Base-by-base conservation (phyloP, 1,139 yeast species). In the Chernovozyma sophiae-reginae region DNA sequence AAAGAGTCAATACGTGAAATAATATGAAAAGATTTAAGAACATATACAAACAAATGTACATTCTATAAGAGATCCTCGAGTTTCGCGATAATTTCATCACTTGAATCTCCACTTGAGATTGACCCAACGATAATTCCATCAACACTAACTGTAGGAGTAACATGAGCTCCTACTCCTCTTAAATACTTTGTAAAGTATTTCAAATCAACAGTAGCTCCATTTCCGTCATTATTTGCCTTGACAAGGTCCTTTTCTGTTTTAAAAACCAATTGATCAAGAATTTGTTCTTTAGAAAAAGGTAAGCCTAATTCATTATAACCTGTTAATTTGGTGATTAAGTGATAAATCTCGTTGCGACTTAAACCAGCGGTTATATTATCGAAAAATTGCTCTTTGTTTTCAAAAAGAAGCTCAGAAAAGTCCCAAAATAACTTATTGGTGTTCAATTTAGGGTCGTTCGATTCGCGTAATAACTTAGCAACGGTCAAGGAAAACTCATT, bases 111-210 rank as follows among this genome's bases (percentile, higher is more conserved):
- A 43, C 73, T 66, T 32, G 72, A 67, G 28, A 70, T 52, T 5
- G 58, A 40, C 37, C 56, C 59, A 39, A 59, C 61, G 16, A 59
- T 68, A 35, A 84, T 73, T 1, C 96, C 96, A 53, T 86, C 76
- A 35, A 87, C 62, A 24, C 76, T 62, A 13, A 86, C 82, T 2
- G 95, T 80, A n/a, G 97, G 97, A 2, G 94, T 84, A 20, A 84
- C 80, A 54, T 87, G 96, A 31, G 85, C 77, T 26, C 94, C 87
- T 31, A 80, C 78, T 41, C 86, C 86, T 53, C 96, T 75, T 37
- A 80, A 79, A 52, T 77, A 77, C 52, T 79, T 73, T 24, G 89
- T 74, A 53, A 85, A 86, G 51, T 81, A 82, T 60, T 86, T 87
- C 44, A 84, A 53, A 51, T 86, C 95, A 23, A 55, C 65, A 4